Base-by-base conservation (phyloP, 2,329 filamentous ascomycete genomes). In the Aspergillus ibericus region DNA sequence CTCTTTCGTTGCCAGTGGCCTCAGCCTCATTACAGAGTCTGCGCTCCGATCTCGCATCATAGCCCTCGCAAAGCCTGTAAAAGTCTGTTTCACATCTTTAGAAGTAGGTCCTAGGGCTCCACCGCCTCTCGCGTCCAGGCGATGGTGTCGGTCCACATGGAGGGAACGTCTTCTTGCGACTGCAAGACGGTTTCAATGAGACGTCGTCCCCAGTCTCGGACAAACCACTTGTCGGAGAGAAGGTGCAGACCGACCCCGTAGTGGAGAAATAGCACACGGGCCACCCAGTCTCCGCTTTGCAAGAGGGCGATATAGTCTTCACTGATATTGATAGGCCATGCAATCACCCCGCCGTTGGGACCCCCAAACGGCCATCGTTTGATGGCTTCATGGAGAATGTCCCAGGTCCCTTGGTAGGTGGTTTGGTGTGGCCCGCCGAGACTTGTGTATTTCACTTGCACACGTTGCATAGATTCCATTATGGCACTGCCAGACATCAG, bases 181-280 rank as follows among this genome's bases (percentile, higher is more conserved):
- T 69, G 60, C n/a, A 73, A n/a, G 18, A 67, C 68, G 2, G 68
- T 67, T 38, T 66, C 59, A 13, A 73, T 66, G 12, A 72, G 59
- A 35, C 69, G 69, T 12, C 70, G 65, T 9, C 71, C 70, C 65
- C 66, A 70, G 18, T 70, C 68, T n/a, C 65, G 64, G 10, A 73
- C 70, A 55, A 70, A 74, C 71, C 71, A 74, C 29, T 69, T 67
- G 57, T 72, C 63, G 1, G 66, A 70, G 32, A 72, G 47, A n/a
- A 74, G 65, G 48, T 70, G 69, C 67, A 74, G 68, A 0, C 64
- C 66, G 4, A 71, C 64, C 2, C 69, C 67, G 54, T 70, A 71
- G 55, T 73, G 66, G 20, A 74, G 52, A 32, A 72, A 72, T 13
- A 74, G 5, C 16, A 73, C 63, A 1, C 69, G 67, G 10, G 70